Evolutionary conservation across 768 basidiomycete species (phyloP).

Genomic region (Mycena pura): DNA sequence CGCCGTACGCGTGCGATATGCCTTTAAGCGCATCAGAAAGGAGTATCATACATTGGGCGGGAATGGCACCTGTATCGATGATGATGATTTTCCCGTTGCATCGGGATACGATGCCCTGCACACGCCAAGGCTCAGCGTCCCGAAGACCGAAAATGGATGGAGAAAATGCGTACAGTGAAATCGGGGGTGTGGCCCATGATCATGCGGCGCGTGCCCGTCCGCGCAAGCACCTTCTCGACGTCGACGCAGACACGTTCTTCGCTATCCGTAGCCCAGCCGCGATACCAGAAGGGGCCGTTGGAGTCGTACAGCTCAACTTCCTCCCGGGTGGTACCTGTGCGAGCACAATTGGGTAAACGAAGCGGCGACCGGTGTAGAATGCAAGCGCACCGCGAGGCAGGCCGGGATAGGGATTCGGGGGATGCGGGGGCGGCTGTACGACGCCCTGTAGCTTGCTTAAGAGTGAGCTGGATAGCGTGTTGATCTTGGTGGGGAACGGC

Average conservation of each 20-base stretch:
- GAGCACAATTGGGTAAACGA: constrained; percentile 27
- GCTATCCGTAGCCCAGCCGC: constrained; percentile 84
- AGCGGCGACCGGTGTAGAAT: background rate
- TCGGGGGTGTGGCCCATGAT: constrained; percentile 98
- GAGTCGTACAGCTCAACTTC: constrained; percentile 76
- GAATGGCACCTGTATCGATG: constrained; percentile 86
- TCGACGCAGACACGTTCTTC: constrained; percentile 74
- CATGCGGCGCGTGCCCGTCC: constrained; percentile 85
- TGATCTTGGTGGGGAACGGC: constrained; percentile 88
- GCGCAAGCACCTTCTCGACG: constrained; percentile 73
- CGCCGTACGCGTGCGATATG: constrained; percentile 97
- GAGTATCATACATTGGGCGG: no score
- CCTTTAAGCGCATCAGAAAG: constrained; percentile 47
- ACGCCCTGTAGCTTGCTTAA: constrained; percentile 73
- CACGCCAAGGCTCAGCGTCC: no score
- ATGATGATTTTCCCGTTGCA: constrained; percentile 94
- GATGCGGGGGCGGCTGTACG: constrained; percentile 77
- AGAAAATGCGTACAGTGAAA: constrained; percentile 61
- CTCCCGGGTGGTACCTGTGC: constrained; percentile 61
- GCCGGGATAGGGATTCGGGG: constrained; percentile 76
- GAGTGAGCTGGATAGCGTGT: constrained; percentile 72
- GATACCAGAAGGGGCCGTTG: constrained; percentile 93
- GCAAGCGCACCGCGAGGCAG: constrained; percentile 58
- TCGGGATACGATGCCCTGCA: constrained; percentile 77
- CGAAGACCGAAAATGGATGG: no score